Evolutionary conservation across 768 basidiomycete species (phyloP).

Genomic region (Hypholoma fasciculare): DNA sequence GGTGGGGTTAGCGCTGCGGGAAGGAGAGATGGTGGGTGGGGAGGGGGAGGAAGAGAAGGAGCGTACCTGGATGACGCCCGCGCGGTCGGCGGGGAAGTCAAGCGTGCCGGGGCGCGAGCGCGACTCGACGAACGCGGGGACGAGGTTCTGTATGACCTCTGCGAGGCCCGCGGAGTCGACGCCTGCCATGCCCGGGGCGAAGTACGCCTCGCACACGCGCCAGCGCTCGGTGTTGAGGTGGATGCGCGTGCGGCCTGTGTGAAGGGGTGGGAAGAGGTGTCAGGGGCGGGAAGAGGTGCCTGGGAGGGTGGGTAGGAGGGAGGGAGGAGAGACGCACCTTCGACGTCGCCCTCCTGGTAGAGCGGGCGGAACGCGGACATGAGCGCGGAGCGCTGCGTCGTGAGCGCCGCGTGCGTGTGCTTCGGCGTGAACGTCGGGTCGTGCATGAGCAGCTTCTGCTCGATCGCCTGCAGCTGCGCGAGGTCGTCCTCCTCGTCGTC

Average conservation of each 20-base stretch:
- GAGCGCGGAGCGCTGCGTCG: constrained; percentile 79
- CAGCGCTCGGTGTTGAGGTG: constrained; percentile 91
- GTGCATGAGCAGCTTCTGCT: constrained; percentile 76
- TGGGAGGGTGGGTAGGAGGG: not conserved
- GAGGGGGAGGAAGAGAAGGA: not conserved
- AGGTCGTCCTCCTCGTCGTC: constrained; percentile 93
- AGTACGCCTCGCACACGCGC: constrained; percentile 90
- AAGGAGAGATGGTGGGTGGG: not conserved
- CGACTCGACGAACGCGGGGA: constrained; percentile 35
- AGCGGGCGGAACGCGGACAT: constrained; percentile 82
- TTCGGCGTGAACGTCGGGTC: constrained; percentile 84
- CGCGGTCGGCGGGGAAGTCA: constrained; percentile 69
- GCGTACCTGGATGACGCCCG: constrained; percentile 72
- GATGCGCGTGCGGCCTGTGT: constrained; percentile 65
- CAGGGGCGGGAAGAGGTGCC: not conserved
- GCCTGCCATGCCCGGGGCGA: constrained; percentile 92
- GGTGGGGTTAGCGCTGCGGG: not conserved
- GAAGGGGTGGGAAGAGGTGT: not conserved
- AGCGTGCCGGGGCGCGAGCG: constrained; percentile 25
- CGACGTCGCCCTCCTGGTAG: constrained; percentile 74
- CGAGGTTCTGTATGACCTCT: constrained; percentile 86
- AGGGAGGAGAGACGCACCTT: constrained; percentile 38
- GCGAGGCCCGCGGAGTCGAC: constrained; percentile 92
- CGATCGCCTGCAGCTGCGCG: constrained; percentile 67
- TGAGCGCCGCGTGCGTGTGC: constrained; percentile 79